phyloP scores from a whole-genome alignment of 345 rosid genomes.

The Bruguiera gymnorhiza region DNA sequence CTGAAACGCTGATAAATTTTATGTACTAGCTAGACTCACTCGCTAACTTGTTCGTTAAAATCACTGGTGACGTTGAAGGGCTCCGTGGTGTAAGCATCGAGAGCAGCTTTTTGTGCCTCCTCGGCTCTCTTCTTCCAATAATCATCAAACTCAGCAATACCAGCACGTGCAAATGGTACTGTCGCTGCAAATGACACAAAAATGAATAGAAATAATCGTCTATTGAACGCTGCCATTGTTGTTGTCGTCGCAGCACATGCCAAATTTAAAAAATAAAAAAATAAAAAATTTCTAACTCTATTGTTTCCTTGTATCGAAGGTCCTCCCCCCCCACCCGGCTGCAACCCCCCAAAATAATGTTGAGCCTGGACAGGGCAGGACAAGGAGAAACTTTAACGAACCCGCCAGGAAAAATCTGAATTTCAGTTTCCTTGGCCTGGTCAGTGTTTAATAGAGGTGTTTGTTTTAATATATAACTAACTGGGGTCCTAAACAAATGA shows the following conservation, averaged over 20 bases:
- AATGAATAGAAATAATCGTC: conserved; percentile 8
- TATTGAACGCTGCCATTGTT: conserved; percentile 7
- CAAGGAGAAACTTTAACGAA: background rate
- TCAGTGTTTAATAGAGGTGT: background rate
- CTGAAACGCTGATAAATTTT: too few species aligned
- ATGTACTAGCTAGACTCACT: conserved; percentile 24
- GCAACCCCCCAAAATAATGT: background rate
- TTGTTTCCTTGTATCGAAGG: conserved; percentile 1
- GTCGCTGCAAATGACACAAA: conserved; percentile 26
- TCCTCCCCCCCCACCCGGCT: background rate
- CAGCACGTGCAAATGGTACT: conserved; percentile 28
- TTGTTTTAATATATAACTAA: background rate
- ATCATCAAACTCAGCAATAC: conserved; percentile 42
- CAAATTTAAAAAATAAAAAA: too few species aligned
- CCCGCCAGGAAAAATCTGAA: too few species aligned
- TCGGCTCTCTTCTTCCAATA: conserved; percentile 51
- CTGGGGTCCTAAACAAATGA: background rate
- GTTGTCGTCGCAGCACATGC: background rate
- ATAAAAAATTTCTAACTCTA: background rate
- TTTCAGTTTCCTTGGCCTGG: conserved; percentile 6
- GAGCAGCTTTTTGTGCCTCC: conserved; percentile 32
- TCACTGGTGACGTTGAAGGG: conserved; percentile 47
- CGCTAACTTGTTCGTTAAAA: conserved; percentile 38
- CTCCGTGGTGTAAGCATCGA: conserved; percentile 43
- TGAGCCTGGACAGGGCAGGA: conserved; percentile 5